Evolutionary conservation across 257 asterid species (phyloP).

Genomic region (Asclepias syriaca): DNA sequence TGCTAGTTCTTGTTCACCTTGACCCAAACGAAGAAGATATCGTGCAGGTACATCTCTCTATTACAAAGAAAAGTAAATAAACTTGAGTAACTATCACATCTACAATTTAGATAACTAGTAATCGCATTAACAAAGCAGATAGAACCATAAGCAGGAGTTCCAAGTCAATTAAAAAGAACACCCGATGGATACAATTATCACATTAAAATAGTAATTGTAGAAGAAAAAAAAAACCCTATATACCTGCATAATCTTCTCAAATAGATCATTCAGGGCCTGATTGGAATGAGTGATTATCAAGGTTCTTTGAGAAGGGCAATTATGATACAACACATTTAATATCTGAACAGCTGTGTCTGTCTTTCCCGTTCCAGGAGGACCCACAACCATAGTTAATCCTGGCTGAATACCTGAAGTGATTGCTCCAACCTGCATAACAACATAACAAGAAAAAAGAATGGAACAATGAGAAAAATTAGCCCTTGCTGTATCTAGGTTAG

Average conservation of each 20-base stretch:
- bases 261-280: slow-evolving; percentile 95
- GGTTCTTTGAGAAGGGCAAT: slow-evolving; percentile 99
- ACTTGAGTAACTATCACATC: background rate
- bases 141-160: background rate
- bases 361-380: slow-evolving; percentile 99
- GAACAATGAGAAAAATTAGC: slow-evolving; percentile 1
- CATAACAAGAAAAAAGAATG: slow-evolving; percentile 20
- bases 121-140: background rate
- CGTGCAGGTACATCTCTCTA: slow-evolving; percentile 99
- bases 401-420: slow-evolving; percentile 94
- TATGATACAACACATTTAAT: slow-evolving; percentile 90
- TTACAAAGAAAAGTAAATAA: slow-evolving; percentile 4
- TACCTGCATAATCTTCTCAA: slow-evolving; percentile 99
- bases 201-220: background rate
- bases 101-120: background rate
- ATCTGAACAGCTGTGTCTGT: slow-evolving; percentile 98
- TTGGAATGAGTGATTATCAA: slow-evolving; percentile 96
- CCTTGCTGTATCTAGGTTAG: background rate
- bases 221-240: background rate
- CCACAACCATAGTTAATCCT: slow-evolving; percentile 97
- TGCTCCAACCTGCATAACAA: slow-evolving; percentile 67
- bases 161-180: background rate
- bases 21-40: slow-evolving; percentile 97
- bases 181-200: background rate
- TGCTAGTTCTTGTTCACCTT: slow-evolving; percentile 98